Evolutionary conservation across 2,329 filamentous ascomycete genomes (phyloP).

Genomic region (Acrocalymma vagum): DNA sequence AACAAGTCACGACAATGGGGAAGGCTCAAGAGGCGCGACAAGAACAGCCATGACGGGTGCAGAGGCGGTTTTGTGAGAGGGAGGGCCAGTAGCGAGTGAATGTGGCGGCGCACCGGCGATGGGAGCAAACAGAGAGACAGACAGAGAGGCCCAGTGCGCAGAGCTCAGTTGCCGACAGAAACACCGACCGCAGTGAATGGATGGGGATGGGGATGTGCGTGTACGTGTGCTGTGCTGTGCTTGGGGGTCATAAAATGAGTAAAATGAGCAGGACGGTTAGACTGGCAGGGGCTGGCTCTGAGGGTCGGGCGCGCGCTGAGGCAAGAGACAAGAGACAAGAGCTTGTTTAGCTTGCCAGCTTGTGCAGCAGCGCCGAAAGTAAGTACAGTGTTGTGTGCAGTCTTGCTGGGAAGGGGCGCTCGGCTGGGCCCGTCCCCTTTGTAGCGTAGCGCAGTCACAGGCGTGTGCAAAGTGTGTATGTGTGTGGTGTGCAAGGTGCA

Average conservation of each 20-base stretch:
- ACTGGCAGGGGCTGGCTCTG: constrained; percentile 30
- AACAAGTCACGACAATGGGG: constrained; percentile 1
- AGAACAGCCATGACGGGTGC: constrained; percentile 17
- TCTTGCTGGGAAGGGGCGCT: constrained; percentile 23
- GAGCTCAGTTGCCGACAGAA: constrained; percentile 17
- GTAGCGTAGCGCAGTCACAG: too few relatives aligned
- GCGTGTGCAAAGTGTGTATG: too few relatives aligned
- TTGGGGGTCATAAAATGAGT: constrained; percentile 24
- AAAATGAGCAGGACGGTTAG: constrained; percentile 37
- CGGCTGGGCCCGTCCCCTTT: constrained; percentile 25
- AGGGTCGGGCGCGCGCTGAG: constrained; percentile 29
- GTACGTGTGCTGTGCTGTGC: constrained; percentile 18
- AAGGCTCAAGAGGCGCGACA: constrained; percentile 17
- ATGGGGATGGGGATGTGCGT: constrained; percentile 13
- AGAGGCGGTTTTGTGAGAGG: constrained; percentile 10
- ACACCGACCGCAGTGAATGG: constrained; percentile 18
- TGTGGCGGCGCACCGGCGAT: constrained; percentile 4
- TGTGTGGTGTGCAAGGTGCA: too few relatives aligned
- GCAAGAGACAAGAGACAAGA: constrained; percentile 26
- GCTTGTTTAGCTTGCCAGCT: background rate
- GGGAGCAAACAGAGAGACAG: background rate
- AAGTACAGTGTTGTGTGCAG: constrained; percentile 10
- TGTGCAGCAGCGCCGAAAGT: background rate
- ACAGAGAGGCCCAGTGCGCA: constrained; percentile 1
- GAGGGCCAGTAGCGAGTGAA: constrained; percentile 11